Evolutionary conservation across 176 grass and related monocot species (phyloP), one percentile per base, ranked within the genome.

Genomic region (Otatea glauca): DNA sequence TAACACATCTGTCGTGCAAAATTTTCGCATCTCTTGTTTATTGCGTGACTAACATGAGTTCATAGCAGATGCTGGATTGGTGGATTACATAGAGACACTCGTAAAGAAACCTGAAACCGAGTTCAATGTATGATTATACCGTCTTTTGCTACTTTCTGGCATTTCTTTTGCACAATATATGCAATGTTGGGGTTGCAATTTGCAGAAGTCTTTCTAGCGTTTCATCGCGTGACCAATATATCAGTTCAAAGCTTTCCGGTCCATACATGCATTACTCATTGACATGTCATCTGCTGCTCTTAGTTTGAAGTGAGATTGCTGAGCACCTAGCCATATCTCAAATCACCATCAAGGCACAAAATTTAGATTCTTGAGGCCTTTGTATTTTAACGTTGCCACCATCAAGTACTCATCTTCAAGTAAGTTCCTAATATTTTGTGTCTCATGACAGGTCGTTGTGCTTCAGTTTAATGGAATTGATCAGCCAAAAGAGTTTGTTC

Each of bases 391-490:
- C 64, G 17, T 68, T 35, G 39, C 4, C 29, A 58, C 14, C 7
- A 10, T 56, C 5, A 39, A 7, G 65, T 27, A 15, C 24, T 60
- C 17, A 66, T 65, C 71, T 47, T 72, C 18, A 81, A 39, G 21
- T 75, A 66, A 84, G 7, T 84, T 76, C 63, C 4, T 18, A 24
- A 37, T 73, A 20, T 65, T 48, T 65, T 87, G 44, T 11, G 9
- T 78, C n/a, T 63, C 55, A 21, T 88, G 14, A 25, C 71, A 97
- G 94, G 94, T 97, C 9, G 82, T 86, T 78, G 69, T 97, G 63
- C 80, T 94, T 72, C 85, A 92, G 45, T 82, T 92, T 76, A 94
- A 97, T 86, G 94, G 91, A 79, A 42, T 88, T 69, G 87, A 97
- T 70, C 73, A 88, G 69, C 78, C 88, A 48, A 91, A 84, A 64